A percentile compares a stretch with the other conserved stretches of the same genome.
Conservation (phyloP, 495 filamentous ascomycete species). For the Cenococcum geophilum region DNA sequence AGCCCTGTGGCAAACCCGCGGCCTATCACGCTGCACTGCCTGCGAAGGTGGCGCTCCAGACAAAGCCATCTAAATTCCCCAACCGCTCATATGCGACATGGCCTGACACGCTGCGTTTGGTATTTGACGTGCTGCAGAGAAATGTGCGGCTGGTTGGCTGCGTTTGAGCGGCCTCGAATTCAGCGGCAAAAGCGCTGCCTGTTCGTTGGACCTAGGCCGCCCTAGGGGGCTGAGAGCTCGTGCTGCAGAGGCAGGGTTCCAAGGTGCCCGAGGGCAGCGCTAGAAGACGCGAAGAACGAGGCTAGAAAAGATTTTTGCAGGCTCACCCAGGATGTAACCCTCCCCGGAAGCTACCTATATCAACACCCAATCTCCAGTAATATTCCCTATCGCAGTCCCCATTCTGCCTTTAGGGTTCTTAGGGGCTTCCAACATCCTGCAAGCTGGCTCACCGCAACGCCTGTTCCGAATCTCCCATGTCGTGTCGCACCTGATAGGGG, state of each 20-base stretch:
- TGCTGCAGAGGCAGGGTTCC: neutral
- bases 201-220: neutral
- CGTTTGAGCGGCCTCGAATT: neutral
- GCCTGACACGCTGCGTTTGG: neutral
- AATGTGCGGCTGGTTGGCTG: neutral
- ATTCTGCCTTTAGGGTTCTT: too few species aligned
- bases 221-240: neutral
- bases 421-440: too few species aligned
- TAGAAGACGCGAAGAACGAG: slow-evolving; percentile 12
- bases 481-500: neutral
- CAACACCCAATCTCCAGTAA: neutral
- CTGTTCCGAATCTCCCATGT: neutral
- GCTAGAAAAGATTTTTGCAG: slow-evolving; percentile 1
- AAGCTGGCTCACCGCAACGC: neutral
- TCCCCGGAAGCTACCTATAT: neutral
- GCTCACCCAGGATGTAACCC: neutral
- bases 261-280: slow-evolving; percentile 3
- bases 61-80: neutral
- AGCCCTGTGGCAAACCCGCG: neutral
- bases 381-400: too few species aligned
- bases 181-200: neutral
- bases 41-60: slow-evolving; percentile 1
- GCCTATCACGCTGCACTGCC: neutral
- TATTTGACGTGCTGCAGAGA: neutral
- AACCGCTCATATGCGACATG: neutral